Evolutionary conservation across 306 rosid genomes (phyloP), one percentile per base, ranked within the genome.

Genomic region (Boehmeria nivea): DNA sequence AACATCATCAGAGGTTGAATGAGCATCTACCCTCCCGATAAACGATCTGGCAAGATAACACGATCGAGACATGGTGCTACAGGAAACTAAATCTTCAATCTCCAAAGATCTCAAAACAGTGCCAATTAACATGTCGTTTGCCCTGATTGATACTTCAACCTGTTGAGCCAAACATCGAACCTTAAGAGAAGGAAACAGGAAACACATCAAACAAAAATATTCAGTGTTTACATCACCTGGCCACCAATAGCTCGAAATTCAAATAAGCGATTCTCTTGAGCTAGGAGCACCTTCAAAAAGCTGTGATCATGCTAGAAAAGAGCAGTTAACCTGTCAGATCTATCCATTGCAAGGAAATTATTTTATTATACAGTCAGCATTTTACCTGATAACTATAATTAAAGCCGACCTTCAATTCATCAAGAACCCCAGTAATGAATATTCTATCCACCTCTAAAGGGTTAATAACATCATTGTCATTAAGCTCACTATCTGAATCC

Each of bases 241-340:
- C 99, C 99, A 66, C 99, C 99, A 57, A 82, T 80, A 54, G 96
- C 99, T 51, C 99, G 88, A 81, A 91, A 80, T 73, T 91, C 96
- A 76, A 91, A 83, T 57, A 87, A 81, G 22, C 53, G 75, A 44
- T 58, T 75, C 80, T 91, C 99, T 75, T 84, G 76, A 59, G 78
- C 68, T 63, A 80, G 83, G 61, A 91, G 96, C 71, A 91, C 93
- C 74, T 84, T 78, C 76, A 71, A 64, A 43, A 87, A 69, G 81
- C 67, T 77, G 55, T 80, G 83, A 56, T 63, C 87, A 63, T 68
- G 79, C 99, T 91, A 68, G 67, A 59, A 6, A 80, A 49, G 54
- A 43, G 46, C 45, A 36, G 61, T 64, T 73, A 43, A 68, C 21
- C 47, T 36, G 72, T 61, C 69, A 69, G 60, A 54, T 55, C 38